Evolutionary conservation across 257 asterid genomes (phyloP), one percentile per base, ranked within the genome.

Genomic region (Striga asiatica): DNA sequence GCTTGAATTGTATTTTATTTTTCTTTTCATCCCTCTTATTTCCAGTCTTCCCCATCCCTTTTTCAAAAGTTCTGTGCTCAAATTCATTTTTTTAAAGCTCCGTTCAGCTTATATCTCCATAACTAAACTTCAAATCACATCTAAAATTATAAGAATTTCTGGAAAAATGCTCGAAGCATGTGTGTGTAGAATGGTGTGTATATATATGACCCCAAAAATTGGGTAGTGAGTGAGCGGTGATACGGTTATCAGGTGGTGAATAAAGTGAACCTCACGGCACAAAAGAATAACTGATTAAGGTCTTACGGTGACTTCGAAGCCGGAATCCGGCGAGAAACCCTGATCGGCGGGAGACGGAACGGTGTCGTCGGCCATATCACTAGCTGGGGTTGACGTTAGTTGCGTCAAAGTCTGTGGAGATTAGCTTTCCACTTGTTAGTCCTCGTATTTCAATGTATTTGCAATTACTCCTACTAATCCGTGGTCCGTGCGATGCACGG

Each of bases 391-490:
- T 64, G 62, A 53, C 77, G 73, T 25, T 35, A 43, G 72, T 70
- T 71, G 77, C 63, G 76, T 69, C 81, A 76, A 70, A 78, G 78
- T 51, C 80, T 35, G 81, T 56, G 65, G 65, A 69, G 60, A 74
- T 65, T 73, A 71, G 74, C 39, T 51, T n/a, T n/a, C 18, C 24
- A 54, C 47, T 24, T 54, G 2, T 45, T 18, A 60, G 66, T 60
- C 77, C 72, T 64, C 38, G 50, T 22, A 63, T 16, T 70, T 70
- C 60, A 23, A 17, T 18, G 32, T 55, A 41, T 46, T 71, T 47
- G 1, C 60, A 21, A 27, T 34, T 24, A 7, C 5, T 8, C 49
- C 39, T 1, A 43, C 3, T 39, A 14, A 23, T 28, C 5, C 3
- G n/a, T n/a, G n/a, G n/a, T n/a, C n/a, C n/a, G n/a, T n/a, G n/a